Percentiles rank a stretch among this genome's conserved stretches.
These are phyloP conservation scores for Allomyces macrogynus DNA, from an alignment of 192 early-diverging fungal species.

Conservation along the genomic window DNA sequence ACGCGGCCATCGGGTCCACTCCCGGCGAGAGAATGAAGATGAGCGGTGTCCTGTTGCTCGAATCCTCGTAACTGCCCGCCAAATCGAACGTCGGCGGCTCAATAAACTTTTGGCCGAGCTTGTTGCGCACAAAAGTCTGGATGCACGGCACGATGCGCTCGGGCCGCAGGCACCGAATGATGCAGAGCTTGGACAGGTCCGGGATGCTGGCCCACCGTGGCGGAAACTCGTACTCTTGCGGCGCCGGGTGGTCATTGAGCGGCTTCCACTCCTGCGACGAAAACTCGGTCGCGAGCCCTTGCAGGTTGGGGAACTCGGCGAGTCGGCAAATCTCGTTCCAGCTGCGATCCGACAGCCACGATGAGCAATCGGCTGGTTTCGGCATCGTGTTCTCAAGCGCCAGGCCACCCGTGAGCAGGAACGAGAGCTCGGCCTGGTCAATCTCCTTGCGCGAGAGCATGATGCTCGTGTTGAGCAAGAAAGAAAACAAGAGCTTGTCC, in stretches of 20 bases:
- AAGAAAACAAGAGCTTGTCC: conserved; percentile 40
- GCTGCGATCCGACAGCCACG: conserved; percentile 25
- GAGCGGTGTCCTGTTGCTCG: conserved; percentile 25
- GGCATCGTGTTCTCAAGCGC: conserved; percentile 9
- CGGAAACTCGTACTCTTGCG: conserved; percentile 16
- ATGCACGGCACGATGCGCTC: conserved; percentile 30
- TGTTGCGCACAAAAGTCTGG: conserved; percentile 35
- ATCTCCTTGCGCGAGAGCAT: conserved; percentile 24
- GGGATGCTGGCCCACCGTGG: conserved; percentile 21
- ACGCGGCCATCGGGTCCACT: conserved; percentile 42
- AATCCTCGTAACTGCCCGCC: conserved; percentile 35
- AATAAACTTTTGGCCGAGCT: conserved; percentile 43
- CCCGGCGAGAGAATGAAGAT: conserved; percentile 44
- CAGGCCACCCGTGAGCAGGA: conserved; percentile 33
- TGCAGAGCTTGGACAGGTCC: conserved; percentile 28
- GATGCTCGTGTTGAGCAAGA: conserved; percentile 28
- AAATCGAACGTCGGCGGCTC: conserved; percentile 43
- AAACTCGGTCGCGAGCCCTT: conserved; percentile 28
- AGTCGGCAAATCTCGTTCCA: conserved; percentile 31
- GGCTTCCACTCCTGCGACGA: conserved; percentile 21
- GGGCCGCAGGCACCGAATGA: conserved; percentile 26
- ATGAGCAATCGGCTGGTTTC: conserved; percentile 13
- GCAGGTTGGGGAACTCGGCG: conserved; percentile 26
- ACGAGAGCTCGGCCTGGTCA: conserved; percentile 27
- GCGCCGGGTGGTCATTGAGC: conserved; percentile 18